phyloP scores from a whole-genome alignment of 2,329 filamentous ascomycete species.

The Harringtonia lauricola region DNA sequence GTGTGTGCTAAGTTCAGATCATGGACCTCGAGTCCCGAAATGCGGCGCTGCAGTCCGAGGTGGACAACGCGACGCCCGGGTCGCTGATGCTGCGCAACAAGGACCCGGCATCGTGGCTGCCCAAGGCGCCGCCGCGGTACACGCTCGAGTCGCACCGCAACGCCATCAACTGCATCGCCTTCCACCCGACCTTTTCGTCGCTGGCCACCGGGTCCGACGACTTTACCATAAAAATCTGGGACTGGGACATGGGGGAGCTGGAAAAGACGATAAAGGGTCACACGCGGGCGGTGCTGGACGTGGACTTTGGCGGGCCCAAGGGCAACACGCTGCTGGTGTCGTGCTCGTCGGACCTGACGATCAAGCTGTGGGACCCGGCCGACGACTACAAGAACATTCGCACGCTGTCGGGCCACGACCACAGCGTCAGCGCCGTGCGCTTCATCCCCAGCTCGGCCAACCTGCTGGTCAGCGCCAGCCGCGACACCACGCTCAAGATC shows the following conservation, averaged over 20 bases:
- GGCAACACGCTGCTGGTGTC: slow-evolving; percentile 69
- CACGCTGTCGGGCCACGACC: slow-evolving; percentile 83
- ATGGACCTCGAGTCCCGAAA: slow-evolving; percentile 82
- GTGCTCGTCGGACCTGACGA: slow-evolving; percentile 81
- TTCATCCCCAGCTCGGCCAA: slow-evolving; percentile 82
- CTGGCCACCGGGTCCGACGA: slow-evolving; percentile 87
- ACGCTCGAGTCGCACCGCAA: slow-evolving; percentile 72
- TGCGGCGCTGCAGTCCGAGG: slow-evolving; percentile 63
- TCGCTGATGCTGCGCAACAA: slow-evolving; percentile 71
- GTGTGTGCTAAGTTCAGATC: too few species aligned
- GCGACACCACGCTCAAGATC: slow-evolving; percentile 75
- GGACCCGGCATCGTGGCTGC: slow-evolving; percentile 79
- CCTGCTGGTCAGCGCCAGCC: slow-evolving; percentile 72
- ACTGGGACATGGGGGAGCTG: slow-evolving; percentile 87
- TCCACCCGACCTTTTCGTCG: slow-evolving; percentile 85
- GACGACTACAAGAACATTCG: slow-evolving; percentile 94
- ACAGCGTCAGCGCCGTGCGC: slow-evolving; percentile 78
- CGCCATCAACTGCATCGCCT: slow-evolving; percentile 78
- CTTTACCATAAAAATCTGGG: slow-evolving; percentile 92
- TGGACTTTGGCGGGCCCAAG: slow-evolving; percentile 81
- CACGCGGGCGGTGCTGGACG: slow-evolving; percentile 76
- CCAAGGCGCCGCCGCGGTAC: slow-evolving; percentile 70
- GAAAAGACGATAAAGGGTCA: slow-evolving; percentile 88
- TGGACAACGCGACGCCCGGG: slow-evolving; percentile 69
- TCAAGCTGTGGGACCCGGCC: slow-evolving; percentile 88